These are phyloP conservation scores for Ophiobolus disseminans DNA, from an alignment of 2,329 filamentous ascomycete genomes.

Conservation along the genomic window DNA sequence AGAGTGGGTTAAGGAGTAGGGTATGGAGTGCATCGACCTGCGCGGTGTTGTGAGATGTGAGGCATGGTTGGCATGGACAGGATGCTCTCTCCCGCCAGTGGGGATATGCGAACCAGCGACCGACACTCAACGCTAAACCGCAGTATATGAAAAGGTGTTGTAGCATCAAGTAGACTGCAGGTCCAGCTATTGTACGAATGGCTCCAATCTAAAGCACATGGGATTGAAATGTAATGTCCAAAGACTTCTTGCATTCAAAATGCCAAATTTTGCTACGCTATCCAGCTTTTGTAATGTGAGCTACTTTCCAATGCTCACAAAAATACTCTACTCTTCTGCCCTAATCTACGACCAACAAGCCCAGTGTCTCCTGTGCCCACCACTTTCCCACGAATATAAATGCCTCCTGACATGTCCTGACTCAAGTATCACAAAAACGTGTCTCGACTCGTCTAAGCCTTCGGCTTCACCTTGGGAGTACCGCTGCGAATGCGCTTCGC, in stretches of 20 bases:
- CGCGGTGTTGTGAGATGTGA: not conserved
- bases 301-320: not conserved
- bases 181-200: too few species aligned
- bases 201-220: too few species aligned
- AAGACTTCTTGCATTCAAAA: too few species aligned
- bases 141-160: too few species aligned
- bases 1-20: slow-evolving; percentile 61
- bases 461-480: slow-evolving; percentile 49
- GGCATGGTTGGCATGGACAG: not conserved
- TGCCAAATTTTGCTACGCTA: too few species aligned
- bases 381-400: not conserved
- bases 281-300: too few species aligned
- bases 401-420: not conserved
- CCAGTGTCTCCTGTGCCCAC: not conserved
- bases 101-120: not conserved
- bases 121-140: too few species aligned
- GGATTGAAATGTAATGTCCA: too few species aligned
- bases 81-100: not conserved
- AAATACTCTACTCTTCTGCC: not conserved
- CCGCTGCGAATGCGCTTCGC: slow-evolving; percentile 66
- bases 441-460: slow-evolving; percentile 26
- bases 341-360: not conserved
- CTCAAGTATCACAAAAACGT: not conserved
- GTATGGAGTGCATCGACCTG: not conserved
- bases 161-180: too few species aligned